phyloP scores from a whole-genome alignment of 2,329 filamentous ascomycete genomes.

The Scorias spongiosa region DNA sequence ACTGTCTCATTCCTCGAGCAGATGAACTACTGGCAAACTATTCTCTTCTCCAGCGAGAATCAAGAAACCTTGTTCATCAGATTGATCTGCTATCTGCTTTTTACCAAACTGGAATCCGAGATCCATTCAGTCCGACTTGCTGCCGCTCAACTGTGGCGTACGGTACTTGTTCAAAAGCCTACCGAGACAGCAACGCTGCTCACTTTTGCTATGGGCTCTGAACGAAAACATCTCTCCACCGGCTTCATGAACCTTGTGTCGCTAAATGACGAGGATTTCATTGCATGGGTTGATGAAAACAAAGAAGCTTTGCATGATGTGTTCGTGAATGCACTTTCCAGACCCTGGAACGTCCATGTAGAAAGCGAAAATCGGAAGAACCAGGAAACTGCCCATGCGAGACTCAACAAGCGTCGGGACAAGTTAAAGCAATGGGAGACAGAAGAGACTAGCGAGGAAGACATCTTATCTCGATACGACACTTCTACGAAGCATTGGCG shows the following conservation, averaged over 20 bases:
- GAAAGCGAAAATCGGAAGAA: constrained; percentile 65
- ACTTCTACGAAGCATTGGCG: constrained; percentile 81
- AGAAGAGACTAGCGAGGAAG: constrained; percentile 53
- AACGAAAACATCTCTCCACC: constrained; percentile 55
- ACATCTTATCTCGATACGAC: constrained; percentile 66
- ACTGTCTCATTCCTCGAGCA: constrained; percentile 63
- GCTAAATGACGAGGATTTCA: constrained; percentile 75
- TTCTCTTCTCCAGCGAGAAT: constrained; percentile 65
- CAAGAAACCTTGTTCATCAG: constrained; percentile 69
- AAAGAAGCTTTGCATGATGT: constrained; percentile 62
- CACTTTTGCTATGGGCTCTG: constrained; percentile 51
- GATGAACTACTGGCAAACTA: constrained; percentile 89
- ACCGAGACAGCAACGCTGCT: constrained; percentile 63
- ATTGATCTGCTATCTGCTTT: constrained; percentile 83
- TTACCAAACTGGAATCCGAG: constrained; percentile 67
- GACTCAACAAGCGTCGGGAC: constrained; percentile 64
- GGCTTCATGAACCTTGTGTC: constrained; percentile 76
- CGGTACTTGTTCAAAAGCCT: constrained; percentile 85
- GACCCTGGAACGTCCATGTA: constrained; percentile 80
- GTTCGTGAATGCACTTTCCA: constrained; percentile 69
- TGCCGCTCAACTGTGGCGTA: constrained; percentile 76
- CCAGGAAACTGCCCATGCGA: constrained; percentile 54
- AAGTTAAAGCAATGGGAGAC: constrained; percentile 65
- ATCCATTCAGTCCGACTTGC: constrained; percentile 53
- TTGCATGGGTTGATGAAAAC: constrained; percentile 77